Base-by-base conservation (phyloP, 768 basidiomycete species). In the Tricholoma matsutake region DNA sequence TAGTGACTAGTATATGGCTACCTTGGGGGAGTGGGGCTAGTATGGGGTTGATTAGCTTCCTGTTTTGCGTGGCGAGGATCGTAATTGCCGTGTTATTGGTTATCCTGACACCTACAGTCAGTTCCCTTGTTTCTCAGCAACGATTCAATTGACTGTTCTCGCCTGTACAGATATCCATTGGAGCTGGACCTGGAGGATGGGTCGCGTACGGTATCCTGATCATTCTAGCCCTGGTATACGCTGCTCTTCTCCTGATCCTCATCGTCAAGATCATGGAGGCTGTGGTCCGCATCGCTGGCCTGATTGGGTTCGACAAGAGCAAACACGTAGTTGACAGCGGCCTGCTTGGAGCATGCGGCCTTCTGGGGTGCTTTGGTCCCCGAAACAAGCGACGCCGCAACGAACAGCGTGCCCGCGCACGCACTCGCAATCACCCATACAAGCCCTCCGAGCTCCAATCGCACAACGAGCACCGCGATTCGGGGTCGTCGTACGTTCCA, bases 21-120 rank as follows among this genome's bases (percentile, higher is more conserved):
- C 96, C 96, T 16, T 99, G 96, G 96, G 94, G 93, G 31, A 90
- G 90, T 57, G 94, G 96, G 1, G 94, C 96, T 1, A 92, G 94
- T 63, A 98, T 98, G 97, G 96, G 96, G 13, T 80, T 95, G 35
- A 88, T 96, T 61, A 94, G 92, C 71, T 98, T 98, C 79, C 77
- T 97, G 68, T 89, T 96, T 67, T 94, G 93, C 61, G 91, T 96
- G 4, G 87, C 91, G 20, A 82, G 96, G 64, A 96, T 97, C 67
- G 87, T 95, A 28, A 84, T 94, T 22, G 91, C 92, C 2, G 94
- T 98, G 13, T 75, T 99, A 34, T 79, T 98, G 51, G 91, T 99
- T 66, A 92, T 98, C 64, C 76, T 99, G 54, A 89, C 91, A 14
- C 92, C 94, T 28, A 85, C 89, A 63, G 96, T 98, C 73, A 73